Evolutionary conservation across 805 yeast genomes (phyloP).

Genomic region (Wickerhamomyces silvicola): DNA sequence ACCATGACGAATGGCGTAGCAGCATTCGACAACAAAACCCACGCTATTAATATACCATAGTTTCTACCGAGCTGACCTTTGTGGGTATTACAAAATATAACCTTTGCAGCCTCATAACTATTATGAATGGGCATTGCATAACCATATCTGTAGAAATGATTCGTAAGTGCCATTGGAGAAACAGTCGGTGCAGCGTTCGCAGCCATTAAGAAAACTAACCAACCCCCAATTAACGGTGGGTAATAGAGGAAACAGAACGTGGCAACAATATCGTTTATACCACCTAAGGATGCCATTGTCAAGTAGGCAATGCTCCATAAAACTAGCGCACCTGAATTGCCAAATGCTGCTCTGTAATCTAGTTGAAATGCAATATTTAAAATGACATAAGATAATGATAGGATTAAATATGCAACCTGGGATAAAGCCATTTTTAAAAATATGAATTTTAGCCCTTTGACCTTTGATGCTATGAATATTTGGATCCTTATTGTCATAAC

Average conservation of each 20-base stretch:
- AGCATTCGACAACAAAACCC: slow-evolving; percentile 41
- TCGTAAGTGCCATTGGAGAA: slow-evolving; percentile 38
- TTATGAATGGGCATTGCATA: slow-evolving; percentile 60
- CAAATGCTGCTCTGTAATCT: slow-evolving; percentile 44
- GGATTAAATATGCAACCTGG: slow-evolving; percentile 41
- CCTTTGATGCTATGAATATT: background rate
- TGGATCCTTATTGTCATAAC: slow-evolving; percentile 30
- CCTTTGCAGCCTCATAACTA: slow-evolving; percentile 47
- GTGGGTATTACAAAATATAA: slow-evolving; percentile 45
- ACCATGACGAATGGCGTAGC: slow-evolving; percentile 31
- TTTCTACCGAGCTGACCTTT: slow-evolving; percentile 49
- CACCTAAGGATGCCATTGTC: slow-evolving; percentile 64
- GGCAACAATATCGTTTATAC: slow-evolving; percentile 55
- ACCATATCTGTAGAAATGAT: slow-evolving; percentile 36
- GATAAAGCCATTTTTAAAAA: slow-evolving; percentile 28
- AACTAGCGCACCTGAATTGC: slow-evolving; percentile 58
- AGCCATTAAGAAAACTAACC: slow-evolving; percentile 62
- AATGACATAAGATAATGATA: slow-evolving; percentile 48
- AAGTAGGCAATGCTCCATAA: slow-evolving; percentile 56
- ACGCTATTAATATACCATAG: slow-evolving; percentile 45
- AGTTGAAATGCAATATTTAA: slow-evolving; percentile 60
- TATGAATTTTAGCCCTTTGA: slow-evolving; percentile 1
- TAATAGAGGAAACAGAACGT: slow-evolving; percentile 38
- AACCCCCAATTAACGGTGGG: slow-evolving; percentile 64
- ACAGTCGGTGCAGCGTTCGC: slow-evolving; percentile 56